These are phyloP conservation scores for Zygotorulaspora mrakii DNA, from an alignment of 1,139 yeast genomes.

Conservation along the genomic window DNA sequence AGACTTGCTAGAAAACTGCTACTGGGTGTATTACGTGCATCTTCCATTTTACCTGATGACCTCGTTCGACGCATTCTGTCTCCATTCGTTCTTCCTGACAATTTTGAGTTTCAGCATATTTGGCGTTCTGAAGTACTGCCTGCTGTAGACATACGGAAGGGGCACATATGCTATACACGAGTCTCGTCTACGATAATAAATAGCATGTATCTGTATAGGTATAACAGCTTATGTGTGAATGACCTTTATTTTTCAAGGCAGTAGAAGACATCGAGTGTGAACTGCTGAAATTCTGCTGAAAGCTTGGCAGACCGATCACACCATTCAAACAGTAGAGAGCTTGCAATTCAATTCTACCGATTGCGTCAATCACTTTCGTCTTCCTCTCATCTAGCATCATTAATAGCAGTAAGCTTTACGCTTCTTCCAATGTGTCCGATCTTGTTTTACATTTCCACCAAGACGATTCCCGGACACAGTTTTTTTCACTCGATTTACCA, in stretches of 20 bases:
- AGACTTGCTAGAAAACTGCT: conserved; percentile 21
- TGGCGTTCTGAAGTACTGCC: conserved; percentile 33
- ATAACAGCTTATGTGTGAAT: too few species aligned
- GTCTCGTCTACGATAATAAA: too few species aligned
- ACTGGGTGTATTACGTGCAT: conserved; percentile 44
- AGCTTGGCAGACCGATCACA: too few species aligned
- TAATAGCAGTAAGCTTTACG: too few species aligned
- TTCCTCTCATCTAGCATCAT: too few species aligned
- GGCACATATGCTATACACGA: background rate
- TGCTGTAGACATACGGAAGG: conserved; percentile 11
- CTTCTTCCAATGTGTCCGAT: background rate
- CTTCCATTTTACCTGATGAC: conserved; percentile 43
- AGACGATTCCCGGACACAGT: conserved; percentile 1
- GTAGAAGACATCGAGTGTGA: too few species aligned
- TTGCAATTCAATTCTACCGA: too few species aligned
- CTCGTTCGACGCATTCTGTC: conserved; percentile 39
- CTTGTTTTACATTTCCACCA: background rate
- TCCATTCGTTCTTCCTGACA: conserved; percentile 37
- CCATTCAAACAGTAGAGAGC: too few species aligned
- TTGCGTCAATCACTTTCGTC: too few species aligned
- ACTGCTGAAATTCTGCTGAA: too few species aligned
- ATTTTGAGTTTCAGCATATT: conserved; percentile 35
- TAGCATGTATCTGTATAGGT: too few species aligned
- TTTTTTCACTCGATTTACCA: background rate
- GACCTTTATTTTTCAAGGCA: too few species aligned